These are phyloP conservation scores for Clarireedia hainanense DNA, from an alignment of 2,329 filamentous ascomycete species.

Conservation along the genomic window DNA sequence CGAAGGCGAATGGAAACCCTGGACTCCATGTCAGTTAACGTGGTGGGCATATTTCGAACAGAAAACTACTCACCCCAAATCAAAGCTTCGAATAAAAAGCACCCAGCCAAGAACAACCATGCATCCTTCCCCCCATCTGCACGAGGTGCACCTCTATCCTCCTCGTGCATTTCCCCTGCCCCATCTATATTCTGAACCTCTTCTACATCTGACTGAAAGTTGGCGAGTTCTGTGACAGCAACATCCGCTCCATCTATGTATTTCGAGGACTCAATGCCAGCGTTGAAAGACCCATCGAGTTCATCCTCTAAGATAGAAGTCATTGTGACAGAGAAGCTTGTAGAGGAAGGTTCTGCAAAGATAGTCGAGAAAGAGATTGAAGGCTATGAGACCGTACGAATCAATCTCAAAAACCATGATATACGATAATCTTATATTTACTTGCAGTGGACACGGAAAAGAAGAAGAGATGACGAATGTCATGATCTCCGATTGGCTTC, in stretches of 20 bases:
- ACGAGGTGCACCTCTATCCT: conserved; percentile 25
- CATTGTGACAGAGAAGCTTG: not conserved
- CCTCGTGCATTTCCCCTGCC: not conserved
- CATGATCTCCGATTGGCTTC: too few species aligned
- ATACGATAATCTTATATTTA: too few species aligned
- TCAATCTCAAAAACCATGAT: too few species aligned
- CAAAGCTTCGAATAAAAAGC: conserved; percentile 44
- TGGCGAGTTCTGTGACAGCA: not conserved
- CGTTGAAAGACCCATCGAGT: too few species aligned
- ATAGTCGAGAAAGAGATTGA: not conserved
- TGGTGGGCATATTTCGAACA: not conserved
- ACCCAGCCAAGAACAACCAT: conserved; percentile 42
- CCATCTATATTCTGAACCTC: not conserved
- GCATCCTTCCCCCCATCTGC: conserved; percentile 43
- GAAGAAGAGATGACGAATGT: too few species aligned
- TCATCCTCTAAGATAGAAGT: not conserved
- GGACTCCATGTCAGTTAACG: not conserved
- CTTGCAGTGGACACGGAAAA: too few species aligned
- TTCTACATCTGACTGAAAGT: not conserved
- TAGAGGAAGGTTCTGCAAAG: not conserved
- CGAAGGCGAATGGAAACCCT: conserved; percentile 33
- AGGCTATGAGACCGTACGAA: too few species aligned
- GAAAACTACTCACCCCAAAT: conserved; percentile 39
- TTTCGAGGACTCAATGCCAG: not conserved
- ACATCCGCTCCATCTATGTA: not conserved